Evolutionary conservation across 306 rosid species (phyloP).

Genomic region (Adenanthera pavonina): DNA sequence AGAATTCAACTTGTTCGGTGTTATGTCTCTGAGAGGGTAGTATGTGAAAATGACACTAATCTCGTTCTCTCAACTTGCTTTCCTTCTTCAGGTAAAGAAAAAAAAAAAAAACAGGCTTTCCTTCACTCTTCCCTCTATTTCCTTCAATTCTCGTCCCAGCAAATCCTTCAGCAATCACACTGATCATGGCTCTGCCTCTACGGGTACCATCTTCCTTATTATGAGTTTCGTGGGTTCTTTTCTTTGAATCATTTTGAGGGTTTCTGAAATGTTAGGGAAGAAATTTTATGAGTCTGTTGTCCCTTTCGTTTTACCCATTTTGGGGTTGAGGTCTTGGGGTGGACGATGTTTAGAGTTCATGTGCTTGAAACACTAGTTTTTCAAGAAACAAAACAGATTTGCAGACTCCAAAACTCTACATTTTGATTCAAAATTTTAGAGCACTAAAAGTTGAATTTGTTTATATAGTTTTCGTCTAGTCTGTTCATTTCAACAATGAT

Average conservation of each 20-base stretch:
- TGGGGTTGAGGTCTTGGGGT: neutral
- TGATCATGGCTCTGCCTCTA: constrained; percentile 64
- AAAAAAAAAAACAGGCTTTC: neutral
- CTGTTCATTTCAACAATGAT: neutral
- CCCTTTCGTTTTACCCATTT: neutral
- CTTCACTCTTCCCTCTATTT: constrained; percentile 30
- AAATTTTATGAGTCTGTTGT: constrained; percentile 7
- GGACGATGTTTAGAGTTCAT: neutral
- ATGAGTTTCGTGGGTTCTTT: constrained; percentile 12
- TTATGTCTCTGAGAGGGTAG: constrained; percentile 26
- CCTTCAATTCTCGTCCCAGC: neutral
- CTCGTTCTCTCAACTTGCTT: constrained; percentile 44
- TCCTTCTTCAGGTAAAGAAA: neutral
- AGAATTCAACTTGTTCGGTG: constrained; percentile 28
- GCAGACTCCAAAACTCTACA: neutral
- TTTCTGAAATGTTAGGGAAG: neutral
- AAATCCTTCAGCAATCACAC: constrained; percentile 27
- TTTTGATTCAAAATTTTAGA: neutral
- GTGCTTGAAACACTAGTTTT: neutral
- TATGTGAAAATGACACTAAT: constrained; percentile 42
- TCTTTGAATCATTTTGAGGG: constrained; percentile 31
- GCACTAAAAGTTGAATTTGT: neutral
- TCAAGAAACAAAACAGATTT: neutral
- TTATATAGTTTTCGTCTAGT: neutral
- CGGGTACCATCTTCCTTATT: constrained; percentile 48